A percentile compares a stretch with the other conserved stretches of the same genome.
phyloP scores from a whole-genome alignment of 768 basidiomycete species.

The Polyporus arcularius region DNA sequence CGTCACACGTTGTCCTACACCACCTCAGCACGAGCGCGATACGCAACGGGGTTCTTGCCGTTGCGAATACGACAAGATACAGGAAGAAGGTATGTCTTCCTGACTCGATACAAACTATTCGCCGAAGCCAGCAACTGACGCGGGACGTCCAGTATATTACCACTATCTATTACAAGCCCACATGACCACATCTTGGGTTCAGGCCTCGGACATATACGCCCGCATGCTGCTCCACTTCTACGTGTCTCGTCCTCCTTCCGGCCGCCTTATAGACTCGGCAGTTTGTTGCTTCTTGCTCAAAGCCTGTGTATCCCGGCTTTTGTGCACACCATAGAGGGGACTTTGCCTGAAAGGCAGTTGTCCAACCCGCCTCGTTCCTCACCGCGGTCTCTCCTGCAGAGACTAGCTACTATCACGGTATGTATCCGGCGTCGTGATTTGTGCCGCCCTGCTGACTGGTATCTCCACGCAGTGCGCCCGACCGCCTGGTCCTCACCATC shows the following conservation, averaged over 20 bases:
- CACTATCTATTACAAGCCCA: slow-evolving; percentile 81
- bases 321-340: background rate
- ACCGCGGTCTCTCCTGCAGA: background rate
- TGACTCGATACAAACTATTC: background rate
- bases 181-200: slow-evolving; percentile 30
- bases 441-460: background rate
- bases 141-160: slow-evolving; percentile 66
- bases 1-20: slow-evolving; percentile 91
- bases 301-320: background rate
- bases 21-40: slow-evolving; percentile 96
- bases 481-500: background rate
- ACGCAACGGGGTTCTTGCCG: slow-evolving; percentile 88
- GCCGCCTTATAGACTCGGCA: background rate
- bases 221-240: background rate
- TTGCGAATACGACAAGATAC: slow-evolving; percentile 90
- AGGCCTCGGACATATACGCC: background rate
- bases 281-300: background rate
- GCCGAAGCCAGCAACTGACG: slow-evolving; percentile 11
- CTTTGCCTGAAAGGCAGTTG: background rate
- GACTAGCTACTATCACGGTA: background rate
- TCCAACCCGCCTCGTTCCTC: background rate
- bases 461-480: background rate
- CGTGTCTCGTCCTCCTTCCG: background rate
- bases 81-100: slow-evolving; percentile 72
- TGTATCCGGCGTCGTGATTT: background rate